Evolutionary conservation across 805 yeast genomes (phyloP).

Genomic region (Ogataea dorogensis): DNA sequence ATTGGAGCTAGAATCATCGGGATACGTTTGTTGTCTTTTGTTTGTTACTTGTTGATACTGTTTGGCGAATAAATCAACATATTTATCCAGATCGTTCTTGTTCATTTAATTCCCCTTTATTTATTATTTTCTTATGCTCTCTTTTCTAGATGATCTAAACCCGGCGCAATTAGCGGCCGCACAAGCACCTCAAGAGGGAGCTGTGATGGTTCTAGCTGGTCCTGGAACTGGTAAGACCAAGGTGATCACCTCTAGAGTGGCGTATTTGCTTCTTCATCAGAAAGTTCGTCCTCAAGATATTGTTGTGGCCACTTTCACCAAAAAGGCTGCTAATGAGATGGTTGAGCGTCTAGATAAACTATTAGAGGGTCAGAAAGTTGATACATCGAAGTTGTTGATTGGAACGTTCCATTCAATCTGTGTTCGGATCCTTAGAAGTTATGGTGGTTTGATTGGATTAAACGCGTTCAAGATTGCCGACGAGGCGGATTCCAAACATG

Average conservation of each 20-base stretch:
- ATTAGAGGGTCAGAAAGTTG: slow-evolving; percentile 36
- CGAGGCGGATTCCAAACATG: slow-evolving; percentile 54
- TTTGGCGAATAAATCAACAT: too few relatives aligned
- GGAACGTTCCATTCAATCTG: slow-evolving; percentile 94
- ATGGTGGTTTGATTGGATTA: slow-evolving; percentile 52
- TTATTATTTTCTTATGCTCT: too few relatives aligned
- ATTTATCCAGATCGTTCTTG: too few relatives aligned
- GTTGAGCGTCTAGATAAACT: slow-evolving; percentile 50
- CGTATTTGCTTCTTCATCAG: slow-evolving; percentile 54
- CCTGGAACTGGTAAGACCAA: slow-evolving; percentile 79
- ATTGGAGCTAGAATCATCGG: too few relatives aligned
- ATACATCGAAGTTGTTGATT: slow-evolving; percentile 48
- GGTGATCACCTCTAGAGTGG: slow-evolving; percentile 77
- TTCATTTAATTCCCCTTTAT: too few relatives aligned
- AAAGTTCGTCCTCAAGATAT: slow-evolving; percentile 58
- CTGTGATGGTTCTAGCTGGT: slow-evolving; percentile 55
- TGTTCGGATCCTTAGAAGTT: slow-evolving; percentile 50
- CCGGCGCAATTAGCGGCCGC: slow-evolving; percentile 44
- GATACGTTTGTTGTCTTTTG: too few relatives aligned
- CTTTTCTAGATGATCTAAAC: slow-evolving; percentile 34
- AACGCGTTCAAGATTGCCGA: slow-evolving; percentile 55
- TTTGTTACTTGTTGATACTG: too few relatives aligned
- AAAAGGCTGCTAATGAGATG: slow-evolving; percentile 90
- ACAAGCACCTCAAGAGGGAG: slow-evolving; percentile 36
- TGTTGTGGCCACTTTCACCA: slow-evolving; percentile 89